Evolutionary conservation across 805 yeast species (phyloP).

Genomic region (Zygoascus biomembranicola): DNA sequence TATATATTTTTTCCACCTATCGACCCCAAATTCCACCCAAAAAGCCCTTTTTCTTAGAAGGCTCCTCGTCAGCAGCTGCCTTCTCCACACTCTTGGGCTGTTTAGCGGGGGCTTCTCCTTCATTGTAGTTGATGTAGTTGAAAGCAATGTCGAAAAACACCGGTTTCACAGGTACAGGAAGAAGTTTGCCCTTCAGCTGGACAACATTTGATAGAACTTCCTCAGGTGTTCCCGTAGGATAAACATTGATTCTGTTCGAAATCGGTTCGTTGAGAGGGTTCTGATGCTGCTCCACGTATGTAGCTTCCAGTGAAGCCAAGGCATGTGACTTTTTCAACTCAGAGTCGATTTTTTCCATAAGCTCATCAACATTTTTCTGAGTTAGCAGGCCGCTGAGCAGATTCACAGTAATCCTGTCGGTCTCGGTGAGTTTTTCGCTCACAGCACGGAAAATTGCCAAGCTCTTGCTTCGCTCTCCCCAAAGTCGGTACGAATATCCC

Average conservation of each 20-base stretch:
- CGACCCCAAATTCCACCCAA: slow-evolving; percentile 39
- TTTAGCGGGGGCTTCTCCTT: slow-evolving; percentile 3
- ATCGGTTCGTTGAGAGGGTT: slow-evolving; percentile 16
- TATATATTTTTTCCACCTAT: neutral
- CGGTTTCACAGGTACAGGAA: slow-evolving; percentile 72
- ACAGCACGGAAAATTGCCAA: slow-evolving; percentile 24
- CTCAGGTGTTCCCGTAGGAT: slow-evolving; percentile 28
- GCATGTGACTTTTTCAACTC: slow-evolving; percentile 23
- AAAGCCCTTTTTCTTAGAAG: slow-evolving; percentile 53
- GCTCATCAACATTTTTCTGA: slow-evolving; percentile 8
- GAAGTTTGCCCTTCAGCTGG: slow-evolving; percentile 30
- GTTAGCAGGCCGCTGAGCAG: slow-evolving; percentile 6
- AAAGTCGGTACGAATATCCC: slow-evolving; percentile 31
- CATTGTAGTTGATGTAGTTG: slow-evolving; percentile 55
- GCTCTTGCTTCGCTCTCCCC: slow-evolving; percentile 23
- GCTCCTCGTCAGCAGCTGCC: slow-evolving; percentile 5
- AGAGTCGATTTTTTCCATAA: slow-evolving; percentile 1
- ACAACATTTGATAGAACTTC: slow-evolving; percentile 23
- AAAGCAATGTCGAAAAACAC: slow-evolving; percentile 86
- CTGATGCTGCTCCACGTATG: slow-evolving; percentile 1
- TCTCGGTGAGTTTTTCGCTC: slow-evolving; percentile 5
- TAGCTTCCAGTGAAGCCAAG: slow-evolving; percentile 9
- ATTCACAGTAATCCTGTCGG: slow-evolving; percentile 1
- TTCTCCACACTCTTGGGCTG: neutral
- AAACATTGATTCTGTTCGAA: slow-evolving; percentile 38